Conservation (phyloP, 129 eudicot species). For the Flaveria trinervia region DNA sequence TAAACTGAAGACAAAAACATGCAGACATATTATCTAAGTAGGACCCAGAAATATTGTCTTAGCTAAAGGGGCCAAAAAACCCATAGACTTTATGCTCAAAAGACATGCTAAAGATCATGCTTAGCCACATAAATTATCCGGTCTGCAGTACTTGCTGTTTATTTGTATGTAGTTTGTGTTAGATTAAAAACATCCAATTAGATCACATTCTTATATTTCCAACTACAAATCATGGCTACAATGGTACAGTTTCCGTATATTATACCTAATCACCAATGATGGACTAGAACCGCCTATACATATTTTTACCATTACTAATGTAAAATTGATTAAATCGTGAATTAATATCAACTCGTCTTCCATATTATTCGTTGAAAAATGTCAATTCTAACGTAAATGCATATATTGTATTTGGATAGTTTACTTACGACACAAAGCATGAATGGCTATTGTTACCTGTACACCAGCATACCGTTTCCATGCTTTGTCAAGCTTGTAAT, state of each 20-base stretch:
- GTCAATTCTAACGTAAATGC: slow-evolving; percentile 15
- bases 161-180: not conserved
- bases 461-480: slow-evolving; percentile 99
- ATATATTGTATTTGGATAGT: not conserved
- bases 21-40: not conserved
- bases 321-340: not conserved
- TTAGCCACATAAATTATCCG: slow-evolving; percentile 10
- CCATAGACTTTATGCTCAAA: not conserved
- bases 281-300: not conserved
- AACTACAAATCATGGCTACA: slow-evolving; percentile 16
- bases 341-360: not conserved
- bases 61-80: not conserved
- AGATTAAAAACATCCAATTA: not conserved
- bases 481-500: slow-evolving; percentile 96
- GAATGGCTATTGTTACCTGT: slow-evolving; percentile 56
- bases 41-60: not conserved
- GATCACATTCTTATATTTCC: not conserved
- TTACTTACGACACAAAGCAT: not conserved
- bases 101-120: slow-evolving; percentile 12
- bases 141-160: slow-evolving; percentile 9
- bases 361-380: not conserved
- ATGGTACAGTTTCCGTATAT: not conserved
- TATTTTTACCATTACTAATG: not conserved
- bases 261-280: slow-evolving; percentile 2
- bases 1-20: not conserved